phyloP scores from a whole-genome alignment of 2,329 filamentous ascomycete species.

The Xylaria sp. region DNA sequence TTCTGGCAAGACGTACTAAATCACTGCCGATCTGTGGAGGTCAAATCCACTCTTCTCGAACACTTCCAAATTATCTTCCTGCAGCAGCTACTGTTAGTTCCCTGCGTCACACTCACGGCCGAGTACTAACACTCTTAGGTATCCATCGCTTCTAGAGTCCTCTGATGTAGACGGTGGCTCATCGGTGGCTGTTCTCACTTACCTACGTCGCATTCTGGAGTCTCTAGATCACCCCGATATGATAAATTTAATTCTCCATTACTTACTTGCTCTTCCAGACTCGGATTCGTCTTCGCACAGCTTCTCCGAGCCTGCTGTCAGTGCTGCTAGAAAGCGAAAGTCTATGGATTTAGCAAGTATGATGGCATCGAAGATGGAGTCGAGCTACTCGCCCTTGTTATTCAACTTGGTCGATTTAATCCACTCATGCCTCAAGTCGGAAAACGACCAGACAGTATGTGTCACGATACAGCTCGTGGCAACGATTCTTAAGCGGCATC shows the following conservation, averaged over 20 bases:
- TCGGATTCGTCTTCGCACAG: slow-evolving; percentile 52
- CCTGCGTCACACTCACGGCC: background rate
- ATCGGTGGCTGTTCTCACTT: slow-evolving; percentile 93
- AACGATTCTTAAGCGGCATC: slow-evolving; percentile 86
- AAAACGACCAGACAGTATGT: slow-evolving; percentile 87
- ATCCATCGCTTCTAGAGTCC: slow-evolving; percentile 94
- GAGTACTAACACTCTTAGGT: slow-evolving; percentile 62
- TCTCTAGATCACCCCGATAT: slow-evolving; percentile 92
- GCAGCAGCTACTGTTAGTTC: slow-evolving; percentile 84
- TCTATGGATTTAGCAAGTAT: slow-evolving; percentile 88
- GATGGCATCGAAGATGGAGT: slow-evolving; percentile 78
- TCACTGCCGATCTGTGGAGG: slow-evolving; percentile 90
- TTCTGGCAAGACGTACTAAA: slow-evolving; percentile 99
- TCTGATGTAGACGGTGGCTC: slow-evolving; percentile 97
- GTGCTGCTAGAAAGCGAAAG: slow-evolving; percentile 81
- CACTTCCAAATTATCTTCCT: slow-evolving; percentile 98
- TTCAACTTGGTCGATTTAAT: slow-evolving; percentile 96
- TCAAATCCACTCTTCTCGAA: slow-evolving; percentile 91
- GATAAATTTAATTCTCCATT: slow-evolving; percentile 92
- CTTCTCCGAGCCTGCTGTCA: slow-evolving; percentile 63
- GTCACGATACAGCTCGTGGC: slow-evolving; percentile 89
- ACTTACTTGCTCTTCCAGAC: slow-evolving; percentile 84
- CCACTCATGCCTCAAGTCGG: slow-evolving; percentile 83
- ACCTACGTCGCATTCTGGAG: slow-evolving; percentile 89
- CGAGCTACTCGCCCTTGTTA: slow-evolving; percentile 79